These are phyloP conservation scores for Ascochyta clinopodiicola DNA, from an alignment of 2,329 filamentous ascomycete species.

Conservation along the genomic window DNA sequence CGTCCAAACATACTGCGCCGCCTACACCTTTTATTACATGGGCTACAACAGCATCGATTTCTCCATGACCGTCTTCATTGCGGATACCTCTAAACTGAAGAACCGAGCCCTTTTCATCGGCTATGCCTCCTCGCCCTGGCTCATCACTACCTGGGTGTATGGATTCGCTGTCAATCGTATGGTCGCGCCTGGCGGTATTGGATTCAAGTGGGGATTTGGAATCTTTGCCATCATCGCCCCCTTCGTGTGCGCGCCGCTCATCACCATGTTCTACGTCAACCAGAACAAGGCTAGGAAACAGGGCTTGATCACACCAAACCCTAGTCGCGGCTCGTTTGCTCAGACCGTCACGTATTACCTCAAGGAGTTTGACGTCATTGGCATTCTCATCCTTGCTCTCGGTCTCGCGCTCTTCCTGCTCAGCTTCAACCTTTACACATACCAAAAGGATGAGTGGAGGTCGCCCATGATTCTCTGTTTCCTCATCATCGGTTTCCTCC, in stretches of 20 bases:
- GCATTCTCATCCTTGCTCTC: constrained; percentile 65
- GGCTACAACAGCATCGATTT: constrained; percentile 68
- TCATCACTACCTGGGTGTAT: constrained; percentile 42
- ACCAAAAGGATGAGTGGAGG: constrained; percentile 43
- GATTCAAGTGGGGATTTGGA: constrained; percentile 73
- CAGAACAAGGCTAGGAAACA: constrained; percentile 65
- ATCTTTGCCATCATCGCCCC: constrained; percentile 71
- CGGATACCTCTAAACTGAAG: constrained; percentile 69
- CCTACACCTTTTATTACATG: constrained; percentile 71
- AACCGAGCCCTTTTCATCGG: constrained; percentile 69
- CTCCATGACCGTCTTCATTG: constrained; percentile 69
- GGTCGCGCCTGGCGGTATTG: constrained; percentile 55
- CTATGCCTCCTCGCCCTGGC: constrained; percentile 44
- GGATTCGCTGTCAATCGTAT: constrained; percentile 41
- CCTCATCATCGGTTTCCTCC: constrained; percentile 48
- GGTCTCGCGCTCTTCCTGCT: constrained; percentile 72
- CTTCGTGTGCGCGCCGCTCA: constrained; percentile 66
- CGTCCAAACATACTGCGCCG: constrained; percentile 68
- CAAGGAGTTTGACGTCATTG: constrained; percentile 69
- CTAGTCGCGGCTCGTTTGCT: constrained; percentile 54
- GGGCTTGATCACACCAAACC: constrained; percentile 57
- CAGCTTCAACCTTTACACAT: constrained; percentile 65
- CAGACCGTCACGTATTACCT: constrained; percentile 62
- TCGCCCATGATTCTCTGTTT: constrained; percentile 52
- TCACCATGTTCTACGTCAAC: constrained; percentile 63